Evolutionary conservation across 202 grass and related monocot genomes (phyloP), one percentile per base, ranked within the genome.

Genomic region (Musa balbisiana): DNA sequence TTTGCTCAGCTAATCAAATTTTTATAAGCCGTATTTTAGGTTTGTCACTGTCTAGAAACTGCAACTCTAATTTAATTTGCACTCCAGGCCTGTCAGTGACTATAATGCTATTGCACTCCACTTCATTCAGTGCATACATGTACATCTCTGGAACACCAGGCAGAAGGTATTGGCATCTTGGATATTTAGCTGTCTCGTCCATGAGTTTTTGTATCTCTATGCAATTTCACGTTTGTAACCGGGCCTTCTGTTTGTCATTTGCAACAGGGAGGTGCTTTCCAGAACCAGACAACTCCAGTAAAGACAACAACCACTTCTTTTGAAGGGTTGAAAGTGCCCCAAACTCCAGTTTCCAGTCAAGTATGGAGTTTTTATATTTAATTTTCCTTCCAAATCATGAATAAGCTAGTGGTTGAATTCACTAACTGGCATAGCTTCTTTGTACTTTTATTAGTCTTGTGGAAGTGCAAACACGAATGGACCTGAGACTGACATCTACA

Each of bases 41-140:
- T 49, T 68, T 68, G 29, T n/a, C 16, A 58, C 2, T 16, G 5
- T 16, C 14, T 58, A 4, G 2, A 16, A 10, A 11, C 21, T 53
- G 10, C 16, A 6, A 75, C 1, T 15, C 43, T 67, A 62, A 21
- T 22, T 0, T 33, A 72, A 11, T 77, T 49, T 16, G 53, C 50
- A 78, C 26, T 67, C 73, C 82, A 99, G 95, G 78, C 91, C 85
- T 71, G 73, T 99, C 73, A 82, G 82, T 82, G 91, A 99, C 79
- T 87, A 85, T 63, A 95, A 95, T 72, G 86, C 89, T 72, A 79
- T 95, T 70, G 83, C 87, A 0, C 82, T 99, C 69, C 95, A 99
- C 82, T 99, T 95, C 85, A 95, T 99, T 79, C 91, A 92, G 73
- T 99, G 89, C 11, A 64, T 99, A 27, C 77, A 87, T 58, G 87